Conservation (phyloP, 352 stramenopile genomes). For the Blastocystis sp. region DNA sequence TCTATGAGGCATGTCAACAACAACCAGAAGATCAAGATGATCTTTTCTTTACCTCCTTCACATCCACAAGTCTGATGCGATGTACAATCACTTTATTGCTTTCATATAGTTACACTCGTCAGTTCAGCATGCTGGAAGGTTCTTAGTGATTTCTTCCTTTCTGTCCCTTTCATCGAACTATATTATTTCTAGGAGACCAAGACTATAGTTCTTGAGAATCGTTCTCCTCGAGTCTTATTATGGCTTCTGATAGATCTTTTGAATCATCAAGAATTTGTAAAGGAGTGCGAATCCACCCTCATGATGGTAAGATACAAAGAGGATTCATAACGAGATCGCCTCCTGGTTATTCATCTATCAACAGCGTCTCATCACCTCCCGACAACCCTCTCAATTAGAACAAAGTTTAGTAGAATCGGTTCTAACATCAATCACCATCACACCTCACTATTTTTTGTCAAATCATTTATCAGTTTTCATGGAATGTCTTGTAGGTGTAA, state of each 20-base stretch:
- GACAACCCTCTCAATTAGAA: not conserved
- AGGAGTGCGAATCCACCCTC: not conserved
- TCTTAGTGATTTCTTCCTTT: not conserved
- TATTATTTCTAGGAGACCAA: not conserved
- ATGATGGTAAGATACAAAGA: not conserved
- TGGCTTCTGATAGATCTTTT: conserved; percentile 21
- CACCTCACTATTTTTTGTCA: conserved; percentile 8
- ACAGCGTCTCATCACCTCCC: not conserved
- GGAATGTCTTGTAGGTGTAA: not conserved
- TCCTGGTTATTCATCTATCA: not conserved
- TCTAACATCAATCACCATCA: not conserved
- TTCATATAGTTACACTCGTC: not conserved
- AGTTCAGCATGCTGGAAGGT: not conserved
- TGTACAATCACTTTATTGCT: not conserved
- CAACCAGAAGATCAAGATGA: conserved; percentile 20
- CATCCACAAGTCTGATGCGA: not conserved
- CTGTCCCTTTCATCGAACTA: not conserved
- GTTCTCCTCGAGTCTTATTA: not conserved
- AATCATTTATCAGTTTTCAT: not conserved
- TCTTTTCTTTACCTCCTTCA: conserved; percentile 1
- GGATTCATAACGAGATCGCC: not conserved
- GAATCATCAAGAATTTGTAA: not conserved
- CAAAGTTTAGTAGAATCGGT: not conserved
- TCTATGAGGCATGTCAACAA: not conserved
- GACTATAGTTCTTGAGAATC: not conserved